These are phyloP conservation scores for Hypoxylon rubiginosum DNA, from an alignment of 2,329 filamentous ascomycete genomes.

Conservation along the genomic window DNA sequence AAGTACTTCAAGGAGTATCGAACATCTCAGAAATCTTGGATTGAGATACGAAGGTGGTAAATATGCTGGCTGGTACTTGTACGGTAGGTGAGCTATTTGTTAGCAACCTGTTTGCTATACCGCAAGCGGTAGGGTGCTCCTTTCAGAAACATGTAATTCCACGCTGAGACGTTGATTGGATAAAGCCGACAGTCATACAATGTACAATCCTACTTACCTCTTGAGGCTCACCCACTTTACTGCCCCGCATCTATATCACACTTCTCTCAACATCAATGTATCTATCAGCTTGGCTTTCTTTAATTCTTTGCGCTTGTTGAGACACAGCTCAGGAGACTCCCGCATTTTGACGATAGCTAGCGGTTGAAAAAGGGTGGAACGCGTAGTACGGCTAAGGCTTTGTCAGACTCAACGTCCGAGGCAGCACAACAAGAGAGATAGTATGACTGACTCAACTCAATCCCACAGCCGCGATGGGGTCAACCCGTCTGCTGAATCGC, in stretches of 20 bases:
- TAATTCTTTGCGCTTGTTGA: neutral
- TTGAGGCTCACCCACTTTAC: too few relatives aligned
- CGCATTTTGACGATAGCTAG: neutral
- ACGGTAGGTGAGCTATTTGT: too few relatives aligned
- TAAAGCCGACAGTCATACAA: too few relatives aligned
- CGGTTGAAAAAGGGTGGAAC: neutral
- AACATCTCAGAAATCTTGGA: too few relatives aligned
- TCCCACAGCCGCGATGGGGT: neutral
- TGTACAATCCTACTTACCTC: too few relatives aligned
- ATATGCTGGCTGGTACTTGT: too few relatives aligned
- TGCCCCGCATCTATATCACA: neutral
- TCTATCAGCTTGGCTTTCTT: neutral
- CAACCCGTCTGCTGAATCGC: neutral
- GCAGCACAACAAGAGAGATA: neutral
- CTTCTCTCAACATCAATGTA: neutral
- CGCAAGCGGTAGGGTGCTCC: too few relatives aligned
- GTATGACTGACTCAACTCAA: slow-evolving; percentile 4
- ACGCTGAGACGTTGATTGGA: too few relatives aligned
- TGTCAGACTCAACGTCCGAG: neutral
- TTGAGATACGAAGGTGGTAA: too few relatives aligned
- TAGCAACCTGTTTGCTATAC: too few relatives aligned
- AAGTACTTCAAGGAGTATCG: too few relatives aligned
- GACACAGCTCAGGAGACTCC: neutral
- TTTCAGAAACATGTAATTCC: too few relatives aligned
- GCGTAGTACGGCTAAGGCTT: neutral